phyloP scores from a whole-genome alignment of 257 asterid species.

The Ballota nigra region DNA sequence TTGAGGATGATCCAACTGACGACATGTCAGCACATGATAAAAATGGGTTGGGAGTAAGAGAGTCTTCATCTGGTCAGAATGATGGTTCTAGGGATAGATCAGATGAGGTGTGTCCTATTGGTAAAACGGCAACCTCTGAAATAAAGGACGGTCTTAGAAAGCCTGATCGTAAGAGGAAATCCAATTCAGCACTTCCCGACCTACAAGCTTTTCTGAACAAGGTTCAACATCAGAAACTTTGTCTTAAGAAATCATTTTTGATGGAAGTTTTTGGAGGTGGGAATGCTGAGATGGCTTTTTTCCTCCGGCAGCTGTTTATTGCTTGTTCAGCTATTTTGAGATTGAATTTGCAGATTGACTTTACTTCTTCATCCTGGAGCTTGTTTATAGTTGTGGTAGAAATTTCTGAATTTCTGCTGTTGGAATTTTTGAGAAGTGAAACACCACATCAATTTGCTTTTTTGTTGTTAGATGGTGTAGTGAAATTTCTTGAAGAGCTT shows the following conservation, averaged over 20 bases:
- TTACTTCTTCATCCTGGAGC: slow-evolving; percentile 42
- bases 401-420: slow-evolving; percentile 52
- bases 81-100: slow-evolving; percentile 30
- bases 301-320: slow-evolving; percentile 65
- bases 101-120: slow-evolving; percentile 31
- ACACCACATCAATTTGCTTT: slow-evolving; percentile 41
- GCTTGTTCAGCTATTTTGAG: slow-evolving; percentile 79
- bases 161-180: slow-evolving; percentile 27
- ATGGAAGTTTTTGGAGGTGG: slow-evolving; percentile 54
- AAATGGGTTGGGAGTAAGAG: slow-evolving; percentile 15
- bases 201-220: slow-evolving; percentile 53
- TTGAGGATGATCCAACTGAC: slow-evolving; percentile 44
- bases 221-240: slow-evolving; percentile 41
- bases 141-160: slow-evolving; percentile 22
- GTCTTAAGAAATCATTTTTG: slow-evolving; percentile 48
- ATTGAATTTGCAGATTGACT: slow-evolving; percentile 47
- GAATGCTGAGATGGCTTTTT: slow-evolving; percentile 55
- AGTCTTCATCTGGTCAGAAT: slow-evolving; percentile 22
- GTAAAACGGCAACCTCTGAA: slow-evolving; percentile 24
- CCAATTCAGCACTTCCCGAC: slow-evolving; percentile 27
- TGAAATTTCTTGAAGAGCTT: slow-evolving; percentile 73
- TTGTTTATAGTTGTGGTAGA: slow-evolving; percentile 45
- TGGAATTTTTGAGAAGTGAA: slow-evolving; percentile 55
- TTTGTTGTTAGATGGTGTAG: slow-evolving; percentile 65
- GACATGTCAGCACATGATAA: slow-evolving; percentile 20